phyloP scores from a whole-genome alignment of 2,329 filamentous ascomycete genomes.

The Calonectria fujianensis region DNA sequence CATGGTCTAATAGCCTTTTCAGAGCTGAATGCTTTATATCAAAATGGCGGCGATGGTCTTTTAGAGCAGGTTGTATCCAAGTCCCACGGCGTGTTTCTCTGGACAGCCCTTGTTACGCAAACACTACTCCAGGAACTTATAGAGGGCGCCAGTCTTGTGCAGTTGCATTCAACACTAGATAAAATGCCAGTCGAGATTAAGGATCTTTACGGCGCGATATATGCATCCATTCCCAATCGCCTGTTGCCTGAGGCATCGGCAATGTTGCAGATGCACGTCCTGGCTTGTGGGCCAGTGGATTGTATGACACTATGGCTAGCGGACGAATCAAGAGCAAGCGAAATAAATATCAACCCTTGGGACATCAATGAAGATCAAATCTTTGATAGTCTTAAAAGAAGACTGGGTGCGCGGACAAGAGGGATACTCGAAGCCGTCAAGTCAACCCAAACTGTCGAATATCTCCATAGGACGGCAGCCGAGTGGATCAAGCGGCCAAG shows the following conservation, averaged over 20 bases:
- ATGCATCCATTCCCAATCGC: constrained; percentile 8
- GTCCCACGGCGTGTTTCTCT: constrained; percentile 32
- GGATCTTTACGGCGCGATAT: constrained; percentile 30
- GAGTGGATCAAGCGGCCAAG: constrained; percentile 25
- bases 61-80: not conserved
- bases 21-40: constrained; percentile 16
- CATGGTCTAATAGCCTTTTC: not conserved
- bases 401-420: constrained; percentile 28
- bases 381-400: constrained; percentile 9
- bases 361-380: not conserved
- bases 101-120: constrained; percentile 22
- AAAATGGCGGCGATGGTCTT: not conserved
- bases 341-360: not conserved
- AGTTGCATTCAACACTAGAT: constrained; percentile 16
- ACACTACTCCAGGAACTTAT: not conserved
- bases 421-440: constrained; percentile 29
- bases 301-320: constrained; percentile 32
- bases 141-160: constrained; percentile 14
- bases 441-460: constrained; percentile 17
- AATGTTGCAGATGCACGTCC: constrained; percentile 16
- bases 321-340: constrained; percentile 23
- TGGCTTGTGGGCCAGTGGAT: constrained; percentile 2
- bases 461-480: constrained; percentile 27
- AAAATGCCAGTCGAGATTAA: constrained; percentile 28
- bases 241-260: constrained; percentile 18